These are phyloP conservation scores for Trichocomaceae sp. DNA, from an alignment of 2,329 filamentous ascomycete genomes.

Conservation along the genomic window DNA sequence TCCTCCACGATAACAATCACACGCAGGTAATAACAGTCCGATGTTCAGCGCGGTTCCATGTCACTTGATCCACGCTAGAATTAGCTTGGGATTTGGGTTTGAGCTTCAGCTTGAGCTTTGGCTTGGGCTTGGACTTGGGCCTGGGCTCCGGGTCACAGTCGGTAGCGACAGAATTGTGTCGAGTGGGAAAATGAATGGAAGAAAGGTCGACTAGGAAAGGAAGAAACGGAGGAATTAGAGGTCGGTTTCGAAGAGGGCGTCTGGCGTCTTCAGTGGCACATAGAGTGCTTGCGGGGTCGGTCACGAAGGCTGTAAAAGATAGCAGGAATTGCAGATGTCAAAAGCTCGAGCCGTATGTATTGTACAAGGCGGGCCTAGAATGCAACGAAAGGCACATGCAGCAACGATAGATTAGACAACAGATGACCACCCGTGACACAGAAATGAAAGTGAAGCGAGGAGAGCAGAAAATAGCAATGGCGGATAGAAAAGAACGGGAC, in stretches of 20 bases:
- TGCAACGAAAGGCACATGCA: constrained; percentile 9
- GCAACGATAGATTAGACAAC: constrained; percentile 11
- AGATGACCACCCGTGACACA: constrained; percentile 9
- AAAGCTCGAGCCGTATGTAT: constrained; percentile 17
- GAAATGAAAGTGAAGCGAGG: constrained; percentile 11
- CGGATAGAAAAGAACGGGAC: constrained; percentile 17
- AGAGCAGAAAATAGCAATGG: constrained; percentile 5
- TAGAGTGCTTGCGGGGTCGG: not conserved
- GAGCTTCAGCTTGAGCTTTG: no score
- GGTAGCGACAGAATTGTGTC: constrained; percentile 11
- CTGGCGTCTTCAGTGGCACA: not conserved
- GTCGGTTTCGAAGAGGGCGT: not conserved
- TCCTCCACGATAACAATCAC: constrained; percentile 12
- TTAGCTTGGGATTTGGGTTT: not conserved
- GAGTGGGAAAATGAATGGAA: not conserved
- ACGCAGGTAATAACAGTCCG: constrained; percentile 6
- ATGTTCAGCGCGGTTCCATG: constrained; percentile 13
- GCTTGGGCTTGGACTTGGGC: not conserved
- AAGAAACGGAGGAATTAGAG: not conserved
- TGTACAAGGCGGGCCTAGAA: constrained; percentile 15
- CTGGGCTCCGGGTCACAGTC: constrained; percentile 3
- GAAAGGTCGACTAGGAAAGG: not conserved
- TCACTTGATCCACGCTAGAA: constrained; percentile 7
- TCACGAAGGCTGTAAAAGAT: not conserved
- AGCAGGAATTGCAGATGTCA: constrained; percentile 2